Base-by-base conservation (phyloP, 2,329 filamentous ascomycete species). In the Polytolypa hystricis region DNA sequence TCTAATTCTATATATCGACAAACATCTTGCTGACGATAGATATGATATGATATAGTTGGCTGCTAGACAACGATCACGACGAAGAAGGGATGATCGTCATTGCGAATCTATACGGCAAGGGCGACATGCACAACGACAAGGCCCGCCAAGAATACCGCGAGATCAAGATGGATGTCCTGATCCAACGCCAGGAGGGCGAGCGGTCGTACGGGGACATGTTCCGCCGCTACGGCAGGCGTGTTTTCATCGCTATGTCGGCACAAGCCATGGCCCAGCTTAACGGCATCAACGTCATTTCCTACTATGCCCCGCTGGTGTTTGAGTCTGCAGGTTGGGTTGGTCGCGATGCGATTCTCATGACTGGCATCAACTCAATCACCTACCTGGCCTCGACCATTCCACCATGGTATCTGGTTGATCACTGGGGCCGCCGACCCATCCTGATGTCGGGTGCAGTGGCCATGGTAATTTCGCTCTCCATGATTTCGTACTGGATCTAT, bases 231-330 rank as follows among this genome's bases (percentile, higher is more conserved):
- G 75, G 73, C 55, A 91, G 82, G 52, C 84, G 91, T 36, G 89
- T 96, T 46, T 85, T 96, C 54, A 96, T 96, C 57, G 91, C 91
- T 62, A 96, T 96, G 91, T 96, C 89, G 21, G 91, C 91, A 3
- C 91, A 96, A 61, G 86, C 80, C 4, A 75, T 98, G 46, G 91
- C 91, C 18, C 91, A 98, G 62, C 76, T 98, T 37, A 96, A 96
- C 65, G 91, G 91, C 47, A 98, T 98, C 67, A 98, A 98, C 62
- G 91, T 98, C 56, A 98, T 98, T 45, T 96, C 89, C 1, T 98
- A 96, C 69, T 98, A 98, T 56, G 91, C 91, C 1, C 91, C 91
- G 0, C 77, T 93, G 38, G 89, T 96, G 11, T 96, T 98, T 52
- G 87, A 95, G 62, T 87, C 87, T 41, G 91, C 91, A 25, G 89